These are phyloP conservation scores for Protea cynaroides DNA, from an alignment of 164 flowering plant species.

Conservation along the genomic window DNA sequence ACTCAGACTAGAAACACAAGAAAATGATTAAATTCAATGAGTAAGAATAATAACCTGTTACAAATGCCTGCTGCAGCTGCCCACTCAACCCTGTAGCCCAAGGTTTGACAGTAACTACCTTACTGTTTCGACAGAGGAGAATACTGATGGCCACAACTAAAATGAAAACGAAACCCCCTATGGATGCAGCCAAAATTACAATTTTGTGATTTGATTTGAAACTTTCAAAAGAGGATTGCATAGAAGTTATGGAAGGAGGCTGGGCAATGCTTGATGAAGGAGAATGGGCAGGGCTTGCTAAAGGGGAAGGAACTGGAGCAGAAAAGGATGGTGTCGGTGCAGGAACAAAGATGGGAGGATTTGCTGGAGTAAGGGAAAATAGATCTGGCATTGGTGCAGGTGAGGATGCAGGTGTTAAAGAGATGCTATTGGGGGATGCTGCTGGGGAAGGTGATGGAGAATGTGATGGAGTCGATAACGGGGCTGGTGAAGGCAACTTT, in stretches of 20 bases:
- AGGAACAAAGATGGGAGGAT: neutral
- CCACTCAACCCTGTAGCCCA: conserved; percentile 93
- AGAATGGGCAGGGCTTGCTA: conserved; percentile 5
- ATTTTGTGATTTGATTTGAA: neutral
- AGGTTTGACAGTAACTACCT: conserved; percentile 58
- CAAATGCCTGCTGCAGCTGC: conserved; percentile 81
- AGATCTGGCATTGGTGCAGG: conserved; percentile 1
- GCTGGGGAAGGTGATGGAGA: conserved; percentile 14
- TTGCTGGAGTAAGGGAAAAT: conserved; percentile 6
- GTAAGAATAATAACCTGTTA: conserved; percentile 52
- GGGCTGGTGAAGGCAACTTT: conserved; percentile 16
- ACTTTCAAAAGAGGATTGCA: neutral
- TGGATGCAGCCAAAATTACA: conserved; percentile 24
- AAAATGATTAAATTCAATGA: neutral
- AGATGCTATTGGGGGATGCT: conserved; percentile 9
- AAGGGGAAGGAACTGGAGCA: conserved; percentile 6
- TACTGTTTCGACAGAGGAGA: conserved; percentile 32
- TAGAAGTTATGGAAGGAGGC: too few relatives aligned
- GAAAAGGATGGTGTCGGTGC: conserved; percentile 7
- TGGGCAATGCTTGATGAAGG: too few relatives aligned
- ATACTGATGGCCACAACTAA: conserved; percentile 24
- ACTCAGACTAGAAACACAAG: neutral
- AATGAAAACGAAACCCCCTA: conserved; percentile 36
- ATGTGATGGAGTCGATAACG: conserved; percentile 27
- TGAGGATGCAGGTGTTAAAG: conserved; percentile 10